A percentile compares a stretch with the other conserved stretches of the same genome.
Evolutionary conservation across 257 asterid species (phyloP).

Genomic region (Cinchona pubescens): DNA sequence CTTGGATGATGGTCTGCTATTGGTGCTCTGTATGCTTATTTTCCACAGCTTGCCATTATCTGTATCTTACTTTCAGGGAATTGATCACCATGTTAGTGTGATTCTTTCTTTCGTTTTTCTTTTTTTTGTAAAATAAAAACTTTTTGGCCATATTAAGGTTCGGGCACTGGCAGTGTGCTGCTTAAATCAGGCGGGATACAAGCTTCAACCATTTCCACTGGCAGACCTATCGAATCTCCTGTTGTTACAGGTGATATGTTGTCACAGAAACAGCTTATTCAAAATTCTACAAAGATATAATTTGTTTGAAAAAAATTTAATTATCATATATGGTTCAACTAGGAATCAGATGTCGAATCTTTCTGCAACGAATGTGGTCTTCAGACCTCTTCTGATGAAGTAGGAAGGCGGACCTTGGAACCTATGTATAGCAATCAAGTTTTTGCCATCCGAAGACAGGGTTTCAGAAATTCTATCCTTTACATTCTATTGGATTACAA

Average conservation of each 20-base stretch:
- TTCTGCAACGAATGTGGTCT: constrained; percentile 69
- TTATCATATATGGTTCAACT: constrained; percentile 25
- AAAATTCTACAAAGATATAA: constrained; percentile 3
- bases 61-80: neutral
- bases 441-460: constrained; percentile 43
- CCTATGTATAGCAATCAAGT: constrained; percentile 59
- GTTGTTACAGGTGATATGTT: constrained; percentile 56
- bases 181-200: constrained; percentile 75
- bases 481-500: constrained; percentile 56
- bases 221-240: constrained; percentile 64
- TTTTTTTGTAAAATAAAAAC: neutral
- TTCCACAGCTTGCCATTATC: neutral
- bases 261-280: neutral
- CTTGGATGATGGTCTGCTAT: neutral
- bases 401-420: constrained; percentile 49
- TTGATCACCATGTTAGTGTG: neutral
- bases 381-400: constrained; percentile 49
- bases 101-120: neutral
- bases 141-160: constrained; percentile 39
- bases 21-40: neutral
- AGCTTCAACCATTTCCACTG: constrained; percentile 83
- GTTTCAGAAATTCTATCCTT: constrained; percentile 45
- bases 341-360: constrained; percentile 77
- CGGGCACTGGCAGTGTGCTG: constrained; percentile 66
- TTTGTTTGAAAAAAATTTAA: neutral